phyloP scores from a whole-genome alignment of 129 eudicot species.

The Escallonia herrerae region DNA sequence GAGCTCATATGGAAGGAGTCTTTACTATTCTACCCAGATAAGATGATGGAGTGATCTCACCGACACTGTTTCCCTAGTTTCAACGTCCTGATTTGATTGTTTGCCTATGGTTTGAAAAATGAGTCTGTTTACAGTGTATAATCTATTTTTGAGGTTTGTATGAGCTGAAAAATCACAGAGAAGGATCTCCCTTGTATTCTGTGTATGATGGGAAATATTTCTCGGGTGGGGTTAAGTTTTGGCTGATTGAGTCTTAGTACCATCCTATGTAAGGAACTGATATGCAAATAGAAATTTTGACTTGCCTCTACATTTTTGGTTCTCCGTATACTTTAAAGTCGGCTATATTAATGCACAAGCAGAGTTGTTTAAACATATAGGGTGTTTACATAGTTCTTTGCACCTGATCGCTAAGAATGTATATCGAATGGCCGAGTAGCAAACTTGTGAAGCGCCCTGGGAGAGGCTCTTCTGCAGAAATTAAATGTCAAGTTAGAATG shows the following conservation, averaged over 20 bases:
- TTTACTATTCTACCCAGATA: constrained; percentile 63
- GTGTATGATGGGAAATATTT: neutral
- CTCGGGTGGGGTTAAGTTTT: neutral
- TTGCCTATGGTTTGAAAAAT: constrained; percentile 5
- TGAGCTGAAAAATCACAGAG: neutral
- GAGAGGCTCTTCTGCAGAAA: too few relatives aligned
- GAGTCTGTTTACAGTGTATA: neutral
- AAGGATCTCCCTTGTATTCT: neutral
- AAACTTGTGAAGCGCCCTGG: too few relatives aligned
- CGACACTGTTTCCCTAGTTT: constrained; percentile 2
- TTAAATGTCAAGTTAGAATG: too few relatives aligned
- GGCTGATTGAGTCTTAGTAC: neutral
- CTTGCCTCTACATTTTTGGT: neutral
- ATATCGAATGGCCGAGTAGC: too few relatives aligned
- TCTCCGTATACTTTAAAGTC: neutral
- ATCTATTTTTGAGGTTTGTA: constrained; percentile 10
- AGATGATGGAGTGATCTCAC: constrained; percentile 13
- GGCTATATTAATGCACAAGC: neutral
- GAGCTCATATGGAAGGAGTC: constrained; percentile 82
- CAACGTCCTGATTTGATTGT: neutral
- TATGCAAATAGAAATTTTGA: neutral
- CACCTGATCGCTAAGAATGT: too few relatives aligned
- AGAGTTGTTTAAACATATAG: neutral
- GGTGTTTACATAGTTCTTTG: too few relatives aligned
- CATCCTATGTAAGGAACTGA: neutral